A percentile compares a stretch with the other conserved stretches of the same genome.
Evolutionary conservation across 2,329 filamentous ascomycete genomes (phyloP).

Genomic region (Colletotrichum sp.): DNA sequence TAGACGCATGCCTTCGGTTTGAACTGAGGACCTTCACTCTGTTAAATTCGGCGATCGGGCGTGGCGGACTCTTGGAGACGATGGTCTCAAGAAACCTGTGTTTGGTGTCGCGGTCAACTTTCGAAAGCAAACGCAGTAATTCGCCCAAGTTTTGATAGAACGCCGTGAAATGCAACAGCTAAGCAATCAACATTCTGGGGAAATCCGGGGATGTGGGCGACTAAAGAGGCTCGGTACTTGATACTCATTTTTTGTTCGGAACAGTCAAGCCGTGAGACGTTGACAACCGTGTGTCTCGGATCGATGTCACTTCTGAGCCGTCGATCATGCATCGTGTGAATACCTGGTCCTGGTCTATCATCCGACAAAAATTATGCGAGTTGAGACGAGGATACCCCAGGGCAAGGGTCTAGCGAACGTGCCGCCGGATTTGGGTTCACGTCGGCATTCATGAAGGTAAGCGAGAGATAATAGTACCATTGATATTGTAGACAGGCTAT

Average conservation of each 20-base stretch:
- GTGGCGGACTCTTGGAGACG: neutral
- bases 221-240: neutral
- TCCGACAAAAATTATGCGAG: neutral
- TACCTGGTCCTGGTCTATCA: neutral
- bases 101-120: neutral
- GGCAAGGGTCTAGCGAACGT: neutral
- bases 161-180: neutral
- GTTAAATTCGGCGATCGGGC: too few species aligned
- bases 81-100: neutral
- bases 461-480: neutral
- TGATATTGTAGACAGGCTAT: neutral
- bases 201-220: neutral
- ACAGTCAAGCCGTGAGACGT: conserved; percentile 12
- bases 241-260: conserved; percentile 14
- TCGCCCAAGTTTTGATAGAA: neutral
- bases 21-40: neutral
- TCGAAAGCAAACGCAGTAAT: rapidly evolving
- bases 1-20: neutral
- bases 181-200: neutral
- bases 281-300: conserved; percentile 11
- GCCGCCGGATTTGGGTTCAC: neutral
- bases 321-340: neutral
- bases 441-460: neutral
- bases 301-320: neutral
- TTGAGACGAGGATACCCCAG: neutral